These are phyloP conservation scores for Triglochin maritima DNA, from an alignment of 106 monocot genomes.

Conservation along the genomic window DNA sequence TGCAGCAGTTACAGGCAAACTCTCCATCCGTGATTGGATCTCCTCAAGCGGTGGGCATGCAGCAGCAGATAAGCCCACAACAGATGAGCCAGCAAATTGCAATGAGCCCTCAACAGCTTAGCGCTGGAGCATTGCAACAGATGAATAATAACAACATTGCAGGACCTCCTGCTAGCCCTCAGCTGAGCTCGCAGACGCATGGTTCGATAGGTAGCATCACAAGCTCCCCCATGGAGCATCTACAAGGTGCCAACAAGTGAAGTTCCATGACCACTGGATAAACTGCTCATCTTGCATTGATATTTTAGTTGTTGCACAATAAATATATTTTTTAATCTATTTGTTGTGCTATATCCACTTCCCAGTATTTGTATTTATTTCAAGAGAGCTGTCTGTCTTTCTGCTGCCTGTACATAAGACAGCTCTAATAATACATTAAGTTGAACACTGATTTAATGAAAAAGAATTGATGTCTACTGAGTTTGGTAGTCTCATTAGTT, in stretches of 20 bases:
- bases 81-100: constrained; percentile 39
- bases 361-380: no score
- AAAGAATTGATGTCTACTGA: no score
- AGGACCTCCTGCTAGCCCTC: constrained; percentile 64
- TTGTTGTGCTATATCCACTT: no score
- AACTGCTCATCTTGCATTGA: background rate
- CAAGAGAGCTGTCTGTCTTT: no score
- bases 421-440: no score
- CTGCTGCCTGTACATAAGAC: no score
- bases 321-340: no score
- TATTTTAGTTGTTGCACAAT: no score
- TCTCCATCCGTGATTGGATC: constrained; percentile 30
- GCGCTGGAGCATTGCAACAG: constrained; percentile 41
- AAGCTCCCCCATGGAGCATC: constrained; percentile 86
- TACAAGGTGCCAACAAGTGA: constrained; percentile 70
- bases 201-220: constrained; percentile 81
- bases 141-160: constrained; percentile 35
- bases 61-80: constrained; percentile 40
- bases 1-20: constrained; percentile 39
- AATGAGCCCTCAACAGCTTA: constrained; percentile 74
- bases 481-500: no score
- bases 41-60: constrained; percentile 10
- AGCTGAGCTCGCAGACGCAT: constrained; percentile 87
- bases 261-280: constrained; percentile 1
- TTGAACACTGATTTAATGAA: no score